phyloP scores from a whole-genome alignment of 495 filamentous ascomycete species.

The Aspergillus haitiensis region DNA sequence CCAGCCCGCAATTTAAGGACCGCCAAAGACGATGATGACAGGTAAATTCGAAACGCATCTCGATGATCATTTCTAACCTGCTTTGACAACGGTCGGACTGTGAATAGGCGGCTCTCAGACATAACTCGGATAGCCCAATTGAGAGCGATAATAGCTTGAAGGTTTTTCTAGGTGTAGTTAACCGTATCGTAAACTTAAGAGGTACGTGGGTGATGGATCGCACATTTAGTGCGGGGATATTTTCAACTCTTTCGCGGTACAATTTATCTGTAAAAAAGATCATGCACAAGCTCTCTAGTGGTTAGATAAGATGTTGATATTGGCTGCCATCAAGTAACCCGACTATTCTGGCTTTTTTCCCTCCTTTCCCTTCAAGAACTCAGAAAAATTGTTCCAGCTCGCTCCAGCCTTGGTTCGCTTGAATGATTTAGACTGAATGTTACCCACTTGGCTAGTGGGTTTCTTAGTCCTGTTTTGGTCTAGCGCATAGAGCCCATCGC shows the following conservation, averaged over 20 bases:
- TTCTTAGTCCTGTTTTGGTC: not conserved
- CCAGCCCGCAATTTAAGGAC: slow-evolving; percentile 60
- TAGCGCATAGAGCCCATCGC: not conserved
- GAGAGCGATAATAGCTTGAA: slow-evolving; percentile 15
- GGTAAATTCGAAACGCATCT: slow-evolving; percentile 64
- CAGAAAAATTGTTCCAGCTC: too few species aligned
- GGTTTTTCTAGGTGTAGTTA: not conserved
- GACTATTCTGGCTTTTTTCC: not conserved
- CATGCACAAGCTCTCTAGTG: too few species aligned
- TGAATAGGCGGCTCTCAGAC: slow-evolving; percentile 47
- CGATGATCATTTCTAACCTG: slow-evolving; percentile 53
- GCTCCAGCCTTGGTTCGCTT: too few species aligned
- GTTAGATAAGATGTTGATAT: not conserved
- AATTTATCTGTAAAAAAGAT: too few species aligned
- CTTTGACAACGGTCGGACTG: slow-evolving; percentile 55
- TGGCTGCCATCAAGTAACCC: not conserved
- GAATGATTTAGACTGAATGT: not conserved
- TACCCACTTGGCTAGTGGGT: too few species aligned
- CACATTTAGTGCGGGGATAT: too few species aligned
- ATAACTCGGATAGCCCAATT: slow-evolving; percentile 25
- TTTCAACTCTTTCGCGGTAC: too few species aligned
- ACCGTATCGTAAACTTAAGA: not conserved
- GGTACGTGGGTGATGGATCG: too few species aligned
- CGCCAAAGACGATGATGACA: slow-evolving; percentile 64
- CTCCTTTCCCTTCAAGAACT: not conserved